Evolutionary conservation across 352 stramenopile species (phyloP).

Genomic region (Globisporangium spinosum): DNA sequence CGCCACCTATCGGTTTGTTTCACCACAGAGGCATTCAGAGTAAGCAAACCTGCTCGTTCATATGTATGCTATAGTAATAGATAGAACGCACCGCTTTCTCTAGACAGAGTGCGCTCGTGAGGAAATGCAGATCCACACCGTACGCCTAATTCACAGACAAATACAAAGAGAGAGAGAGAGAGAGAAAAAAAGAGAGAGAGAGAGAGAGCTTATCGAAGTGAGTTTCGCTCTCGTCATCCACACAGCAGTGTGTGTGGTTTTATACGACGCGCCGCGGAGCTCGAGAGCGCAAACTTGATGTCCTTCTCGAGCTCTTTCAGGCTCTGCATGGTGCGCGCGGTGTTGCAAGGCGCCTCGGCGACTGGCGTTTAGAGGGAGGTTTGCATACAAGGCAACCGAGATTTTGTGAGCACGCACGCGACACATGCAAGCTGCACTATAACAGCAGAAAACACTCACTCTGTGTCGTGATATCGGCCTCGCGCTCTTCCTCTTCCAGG

Average conservation of each 20-base stretch:
- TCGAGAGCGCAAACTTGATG: conserved; percentile 75
- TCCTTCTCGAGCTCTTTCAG: conserved; percentile 77
- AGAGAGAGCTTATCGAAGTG: not conserved
- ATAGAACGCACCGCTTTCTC: conserved; percentile 55
- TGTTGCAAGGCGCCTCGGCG: conserved; percentile 74
- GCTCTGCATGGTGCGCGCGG: conserved; percentile 57
- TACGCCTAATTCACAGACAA: conserved; percentile 28
- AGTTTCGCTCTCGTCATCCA: not conserved
- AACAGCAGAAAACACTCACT: conserved; percentile 21
- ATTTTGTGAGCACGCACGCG: not conserved
- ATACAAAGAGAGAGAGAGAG: not conserved
- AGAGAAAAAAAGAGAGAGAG: not conserved
- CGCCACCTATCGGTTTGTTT: conserved; percentile 30
- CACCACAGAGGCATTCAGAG: not conserved
- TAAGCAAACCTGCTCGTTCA: not conserved
- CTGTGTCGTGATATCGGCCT: conserved; percentile 70
- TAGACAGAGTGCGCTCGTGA: conserved; percentile 62
- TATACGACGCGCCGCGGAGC: conserved; percentile 28
- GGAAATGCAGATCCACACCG: conserved; percentile 61
- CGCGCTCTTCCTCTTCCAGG: conserved; percentile 76
- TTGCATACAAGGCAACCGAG: not conserved
- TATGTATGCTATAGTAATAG: not conserved
- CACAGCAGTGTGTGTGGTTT: too few species aligned
- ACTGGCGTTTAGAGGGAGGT: conserved; percentile 24
- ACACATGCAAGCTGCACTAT: not conserved